These are phyloP conservation scores for Periconia sp. DNA, from an alignment of 2,329 filamentous ascomycete species.

Conservation along the genomic window DNA sequence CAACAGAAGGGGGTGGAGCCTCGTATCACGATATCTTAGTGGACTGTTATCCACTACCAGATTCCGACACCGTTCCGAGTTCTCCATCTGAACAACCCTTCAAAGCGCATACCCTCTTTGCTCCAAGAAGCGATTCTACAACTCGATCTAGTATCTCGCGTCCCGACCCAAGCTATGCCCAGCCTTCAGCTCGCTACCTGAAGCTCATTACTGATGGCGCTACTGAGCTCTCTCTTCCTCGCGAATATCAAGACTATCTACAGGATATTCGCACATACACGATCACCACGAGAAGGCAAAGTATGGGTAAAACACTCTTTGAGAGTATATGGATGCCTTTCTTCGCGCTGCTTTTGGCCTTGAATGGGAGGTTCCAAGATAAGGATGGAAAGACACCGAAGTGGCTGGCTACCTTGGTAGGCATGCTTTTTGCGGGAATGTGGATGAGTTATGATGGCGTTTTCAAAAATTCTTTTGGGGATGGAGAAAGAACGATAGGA, in stretches of 20 bases:
- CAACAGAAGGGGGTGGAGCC: conserved; percentile 85
- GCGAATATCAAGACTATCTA: conserved; percentile 78
- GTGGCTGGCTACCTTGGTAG: conserved; percentile 66
- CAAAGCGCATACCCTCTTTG: conserved; percentile 84
- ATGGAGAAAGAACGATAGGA: conserved; percentile 73
- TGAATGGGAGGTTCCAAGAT: conserved; percentile 62
- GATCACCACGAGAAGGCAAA: conserved; percentile 70
- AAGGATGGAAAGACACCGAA: conserved; percentile 70
- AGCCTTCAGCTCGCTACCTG: conserved; percentile 84
- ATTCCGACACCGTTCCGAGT: conserved; percentile 65
- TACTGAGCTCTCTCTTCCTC: conserved; percentile 77
- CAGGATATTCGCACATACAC: conserved; percentile 72
- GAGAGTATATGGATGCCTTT: conserved; percentile 64
- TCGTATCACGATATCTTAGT: conserved; percentile 86
- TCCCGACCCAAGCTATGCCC: conserved; percentile 73
- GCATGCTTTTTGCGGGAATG: conserved; percentile 60
- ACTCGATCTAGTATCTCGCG: conserved; percentile 58
- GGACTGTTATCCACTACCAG: conserved; percentile 73
- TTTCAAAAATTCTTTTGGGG: conserved; percentile 75
- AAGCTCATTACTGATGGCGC: conserved; percentile 81
- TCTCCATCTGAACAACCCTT: conserved; percentile 69
- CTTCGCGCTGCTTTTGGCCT: conserved; percentile 60
- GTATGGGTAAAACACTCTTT: conserved; percentile 68
- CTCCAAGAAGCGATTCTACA: conserved; percentile 54
- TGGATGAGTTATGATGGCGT: conserved; percentile 71